A percentile compares a stretch with the other conserved stretches of the same genome.
Conservation (phyloP, 306 rosid genomes). For the Rosa lucieae region DNA sequence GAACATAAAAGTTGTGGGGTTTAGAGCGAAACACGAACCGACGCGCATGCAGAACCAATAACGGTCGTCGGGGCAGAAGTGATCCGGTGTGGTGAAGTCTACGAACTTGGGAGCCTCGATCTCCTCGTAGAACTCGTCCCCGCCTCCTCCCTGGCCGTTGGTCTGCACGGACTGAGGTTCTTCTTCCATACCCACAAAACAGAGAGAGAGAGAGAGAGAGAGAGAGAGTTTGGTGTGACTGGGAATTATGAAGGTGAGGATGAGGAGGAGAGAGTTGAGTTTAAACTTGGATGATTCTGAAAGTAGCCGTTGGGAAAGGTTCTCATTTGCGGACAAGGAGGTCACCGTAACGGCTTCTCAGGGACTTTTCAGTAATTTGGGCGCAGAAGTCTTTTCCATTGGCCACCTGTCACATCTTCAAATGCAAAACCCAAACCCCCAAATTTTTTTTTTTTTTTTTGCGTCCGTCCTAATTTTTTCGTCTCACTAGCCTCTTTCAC, state of each 20-base stretch:
- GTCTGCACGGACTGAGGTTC: constrained; percentile 35
- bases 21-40: constrained; percentile 48
- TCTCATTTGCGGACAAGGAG: constrained; percentile 35
- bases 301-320: constrained; percentile 66
- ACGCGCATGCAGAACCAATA: constrained; percentile 95
- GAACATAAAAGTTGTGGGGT: not conserved
- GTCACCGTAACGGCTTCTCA: constrained; percentile 29
- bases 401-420: not conserved
- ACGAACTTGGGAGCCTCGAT: constrained; percentile 95
- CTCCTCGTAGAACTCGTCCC: constrained; percentile 76
- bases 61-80: constrained; percentile 59
- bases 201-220: not conserved
- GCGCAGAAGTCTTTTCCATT: not conserved
- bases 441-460: too few relatives aligned
- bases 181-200: constrained; percentile 34
- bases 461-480: too few relatives aligned
- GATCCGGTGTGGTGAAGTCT: constrained; percentile 71
- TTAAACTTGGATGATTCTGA: constrained; percentile 26
- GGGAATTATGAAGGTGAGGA: constrained; percentile 10
- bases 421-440: not conserved
- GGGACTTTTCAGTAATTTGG: constrained; percentile 29
- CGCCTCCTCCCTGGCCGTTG: constrained; percentile 42
- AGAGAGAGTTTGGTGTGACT: constrained; percentile 12
- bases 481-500: too few relatives aligned
- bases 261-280: constrained; percentile 5